Percentiles rank a stretch among this genome's conserved stretches.
phyloP scores from a whole-genome alignment of 1,284 basidiomycete genomes.

The Cryptococcus deneoformans region DNA sequence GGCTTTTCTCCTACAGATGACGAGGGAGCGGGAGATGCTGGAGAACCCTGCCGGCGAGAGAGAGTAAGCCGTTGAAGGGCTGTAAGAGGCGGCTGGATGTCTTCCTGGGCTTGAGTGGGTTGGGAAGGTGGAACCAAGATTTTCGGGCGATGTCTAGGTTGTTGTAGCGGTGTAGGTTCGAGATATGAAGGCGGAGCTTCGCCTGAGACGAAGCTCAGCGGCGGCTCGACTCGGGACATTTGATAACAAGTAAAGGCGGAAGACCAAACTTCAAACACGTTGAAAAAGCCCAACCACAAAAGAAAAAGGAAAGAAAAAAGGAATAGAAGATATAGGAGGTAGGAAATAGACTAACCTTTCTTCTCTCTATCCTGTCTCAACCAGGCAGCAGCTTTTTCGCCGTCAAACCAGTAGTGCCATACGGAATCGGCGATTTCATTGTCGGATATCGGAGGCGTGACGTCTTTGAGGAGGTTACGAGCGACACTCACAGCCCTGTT shows the following conservation, averaged over 20 bases:
- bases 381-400: conserved; percentile 71
- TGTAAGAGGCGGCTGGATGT: conserved; percentile 56
- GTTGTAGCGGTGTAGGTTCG: conserved; percentile 34
- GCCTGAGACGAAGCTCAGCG: conserved; percentile 38
- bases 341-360: conserved; percentile 66
- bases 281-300: not conserved
- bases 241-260: not conserved
- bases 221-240: conserved; percentile 8
- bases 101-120: conserved; percentile 1
- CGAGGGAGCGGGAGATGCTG: conserved; percentile 19
- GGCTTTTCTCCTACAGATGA: conserved; percentile 38
- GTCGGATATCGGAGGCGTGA: conserved; percentile 69
- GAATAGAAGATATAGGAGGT: not conserved
- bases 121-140: conserved; percentile 8
- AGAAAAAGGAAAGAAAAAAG: conserved; percentile 1
- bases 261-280: conserved; percentile 1
- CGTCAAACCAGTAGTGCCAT: conserved; percentile 88
- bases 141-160: conserved; percentile 24
- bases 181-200: conserved; percentile 29
- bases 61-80: conserved; percentile 67
- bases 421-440: conserved; percentile 72
- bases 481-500: conserved; percentile 66
- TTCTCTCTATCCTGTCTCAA: conserved; percentile 59
- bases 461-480: conserved; percentile 63
- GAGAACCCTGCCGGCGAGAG: conserved; percentile 36